Evolutionary conservation across 768 basidiomycete species (phyloP).

Genomic region (Hericium alpestre): DNA sequence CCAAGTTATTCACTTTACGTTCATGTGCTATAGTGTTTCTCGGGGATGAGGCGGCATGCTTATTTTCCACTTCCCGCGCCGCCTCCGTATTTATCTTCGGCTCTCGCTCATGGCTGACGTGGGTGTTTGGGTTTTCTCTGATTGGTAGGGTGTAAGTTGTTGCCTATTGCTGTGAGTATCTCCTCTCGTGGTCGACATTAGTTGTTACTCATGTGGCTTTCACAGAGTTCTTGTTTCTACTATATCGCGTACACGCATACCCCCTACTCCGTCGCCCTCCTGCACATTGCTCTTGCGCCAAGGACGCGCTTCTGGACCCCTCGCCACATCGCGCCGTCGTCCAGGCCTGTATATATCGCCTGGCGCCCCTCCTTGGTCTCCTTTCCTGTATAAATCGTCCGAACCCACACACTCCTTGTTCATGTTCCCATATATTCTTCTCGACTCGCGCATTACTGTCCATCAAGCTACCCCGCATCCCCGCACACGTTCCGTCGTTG

Average conservation of each 20-base stretch:
- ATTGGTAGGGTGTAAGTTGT: slow-evolving; percentile 9
- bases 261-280: slow-evolving; percentile 1
- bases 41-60: slow-evolving; percentile 7
- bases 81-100: slow-evolving; percentile 3
- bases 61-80: background rate
- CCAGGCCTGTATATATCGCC: background rate
- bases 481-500: no score
- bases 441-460: background rate
- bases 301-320: background rate
- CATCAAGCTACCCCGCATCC: no score
- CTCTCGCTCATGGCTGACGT: slow-evolving; percentile 1
- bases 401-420: background rate
- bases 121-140: slow-evolving; percentile 2
- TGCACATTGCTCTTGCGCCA: background rate
- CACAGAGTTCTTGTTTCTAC: slow-evolving; percentile 1
- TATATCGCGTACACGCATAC: slow-evolving; percentile 1
- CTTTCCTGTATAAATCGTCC: background rate
- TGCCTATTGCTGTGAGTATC: slow-evolving; percentile 11
- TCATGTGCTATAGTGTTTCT: slow-evolving; percentile 10
- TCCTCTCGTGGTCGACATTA: background rate
- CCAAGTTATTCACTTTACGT: slow-evolving; percentile 11
- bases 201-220: background rate
- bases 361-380: background rate
- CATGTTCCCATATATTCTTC: background rate
- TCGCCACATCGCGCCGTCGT: background rate